phyloP scores from a whole-genome alignment of 805 yeast genomes.

The Yamadazyma scolyti region DNA sequence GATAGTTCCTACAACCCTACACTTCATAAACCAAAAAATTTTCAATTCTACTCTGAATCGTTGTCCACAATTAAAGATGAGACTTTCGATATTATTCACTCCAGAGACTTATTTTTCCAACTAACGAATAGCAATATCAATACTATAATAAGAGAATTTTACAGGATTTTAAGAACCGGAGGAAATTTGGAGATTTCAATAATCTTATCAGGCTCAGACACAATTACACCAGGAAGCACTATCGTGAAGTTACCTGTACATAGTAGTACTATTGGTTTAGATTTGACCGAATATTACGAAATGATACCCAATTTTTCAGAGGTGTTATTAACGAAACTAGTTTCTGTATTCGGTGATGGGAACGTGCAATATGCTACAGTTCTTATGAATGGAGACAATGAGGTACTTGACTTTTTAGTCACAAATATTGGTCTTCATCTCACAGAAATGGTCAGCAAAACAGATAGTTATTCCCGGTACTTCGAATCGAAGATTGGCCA shows the following conservation, averaged over 20 bases:
- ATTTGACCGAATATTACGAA: constrained; percentile 12
- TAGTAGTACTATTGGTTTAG: constrained; percentile 9
- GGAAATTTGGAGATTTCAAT: constrained; percentile 33
- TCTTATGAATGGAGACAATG: constrained; percentile 25
- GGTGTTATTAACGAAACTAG: constrained; percentile 18
- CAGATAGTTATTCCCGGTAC: constrained; percentile 22
- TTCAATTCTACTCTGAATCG: constrained; percentile 22
- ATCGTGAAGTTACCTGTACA: constrained; percentile 12
- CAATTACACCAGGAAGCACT: constrained; percentile 9
- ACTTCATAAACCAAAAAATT: constrained; percentile 29
- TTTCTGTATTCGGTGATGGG: constrained; percentile 27
- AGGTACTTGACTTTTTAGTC: constrained; percentile 26
- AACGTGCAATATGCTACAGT: constrained; percentile 28
- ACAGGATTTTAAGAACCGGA: constrained; percentile 31
- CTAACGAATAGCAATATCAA: constrained; percentile 22
- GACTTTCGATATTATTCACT: constrained; percentile 34
- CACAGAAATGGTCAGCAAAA: constrained; percentile 31
- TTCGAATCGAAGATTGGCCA: constrained; percentile 13
- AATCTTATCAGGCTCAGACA: constrained; percentile 14
- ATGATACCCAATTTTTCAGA: constrained; percentile 24
- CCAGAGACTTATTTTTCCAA: constrained; percentile 34
- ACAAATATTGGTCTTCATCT: constrained; percentile 24
- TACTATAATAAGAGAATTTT: constrained; percentile 26
- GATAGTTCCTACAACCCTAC: constrained; percentile 2
- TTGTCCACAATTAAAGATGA: constrained; percentile 22